phyloP scores from a whole-genome alignment of 1,284 basidiomycete species.

The Fomitopsis schrenkii region DNA sequence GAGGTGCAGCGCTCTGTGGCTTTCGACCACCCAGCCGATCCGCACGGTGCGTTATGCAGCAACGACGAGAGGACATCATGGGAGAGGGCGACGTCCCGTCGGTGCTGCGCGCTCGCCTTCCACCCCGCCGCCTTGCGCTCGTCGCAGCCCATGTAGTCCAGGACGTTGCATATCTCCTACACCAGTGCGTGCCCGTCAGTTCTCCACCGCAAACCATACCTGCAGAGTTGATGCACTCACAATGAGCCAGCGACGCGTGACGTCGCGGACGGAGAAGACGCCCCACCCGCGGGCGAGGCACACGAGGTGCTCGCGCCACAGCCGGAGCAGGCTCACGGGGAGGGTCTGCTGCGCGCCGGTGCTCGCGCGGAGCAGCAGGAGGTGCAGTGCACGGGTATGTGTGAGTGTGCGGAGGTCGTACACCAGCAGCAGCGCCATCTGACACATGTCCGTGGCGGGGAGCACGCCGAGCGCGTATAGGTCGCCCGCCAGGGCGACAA shows the following conservation, averaged over 20 bases:
- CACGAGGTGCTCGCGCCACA: neutral
- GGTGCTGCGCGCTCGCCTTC: neutral
- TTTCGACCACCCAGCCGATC: neutral
- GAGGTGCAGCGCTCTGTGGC: neutral
- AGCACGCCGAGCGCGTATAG: slow-evolving; percentile 7
- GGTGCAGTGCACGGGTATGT: slow-evolving; percentile 8
- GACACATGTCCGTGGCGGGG: neutral
- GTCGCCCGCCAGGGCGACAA: slow-evolving; percentile 6
- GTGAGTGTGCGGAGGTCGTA: slow-evolving; percentile 1
- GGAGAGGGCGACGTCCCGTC: slow-evolving; percentile 2
- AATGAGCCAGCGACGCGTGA: neutral
- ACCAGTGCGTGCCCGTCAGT: neutral
- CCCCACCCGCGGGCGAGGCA: neutral
- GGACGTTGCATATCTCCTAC: slow-evolving; percentile 12
- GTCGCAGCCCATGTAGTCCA: slow-evolving; percentile 6
- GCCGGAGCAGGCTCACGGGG: neutral
- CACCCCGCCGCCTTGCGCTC: neutral
- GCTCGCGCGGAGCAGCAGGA: slow-evolving; percentile 6
- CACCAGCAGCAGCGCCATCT: neutral
- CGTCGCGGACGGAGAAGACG: neutral
- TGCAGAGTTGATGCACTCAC: neutral
- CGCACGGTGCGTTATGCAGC: slow-evolving; percentile 4
- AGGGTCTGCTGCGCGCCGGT: neutral
- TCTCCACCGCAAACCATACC: neutral
- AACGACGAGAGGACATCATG: neutral